phyloP scores from a whole-genome alignment of 257 asterid species.

The Ocimum tenuiflorum region DNA sequence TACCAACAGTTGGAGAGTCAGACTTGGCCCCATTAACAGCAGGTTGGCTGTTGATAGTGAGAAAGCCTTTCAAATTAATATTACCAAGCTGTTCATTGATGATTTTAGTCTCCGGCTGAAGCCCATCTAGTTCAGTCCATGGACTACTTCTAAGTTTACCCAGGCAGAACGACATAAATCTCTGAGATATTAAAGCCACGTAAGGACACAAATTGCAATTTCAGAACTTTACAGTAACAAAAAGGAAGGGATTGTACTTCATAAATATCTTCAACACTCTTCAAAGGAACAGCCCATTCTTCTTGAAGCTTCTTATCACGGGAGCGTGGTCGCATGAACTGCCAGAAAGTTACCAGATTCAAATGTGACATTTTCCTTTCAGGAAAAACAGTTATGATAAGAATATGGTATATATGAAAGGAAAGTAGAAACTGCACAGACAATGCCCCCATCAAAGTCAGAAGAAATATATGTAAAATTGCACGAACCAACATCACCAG shows the following conservation, averaged over 20 bases:
- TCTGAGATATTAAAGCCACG: conserved; percentile 36
- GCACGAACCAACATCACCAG: conserved; percentile 7
- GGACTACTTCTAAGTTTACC: conserved; percentile 83
- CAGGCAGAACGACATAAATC: conserved; percentile 64
- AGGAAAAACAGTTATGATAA: background rate
- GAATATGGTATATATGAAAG: background rate
- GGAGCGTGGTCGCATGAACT: conserved; percentile 91
- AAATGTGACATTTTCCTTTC: background rate
- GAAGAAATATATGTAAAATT: background rate
- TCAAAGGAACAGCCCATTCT: conserved; percentile 86
- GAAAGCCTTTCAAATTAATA: conserved; percentile 70
- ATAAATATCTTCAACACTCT: conserved; percentile 55
- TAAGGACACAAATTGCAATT: conserved; percentile 20
- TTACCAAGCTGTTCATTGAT: conserved; percentile 65
- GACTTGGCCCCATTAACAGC: conserved; percentile 82
- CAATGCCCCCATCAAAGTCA: background rate
- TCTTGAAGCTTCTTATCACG: conserved; percentile 80
- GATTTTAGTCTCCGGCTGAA: conserved; percentile 86
- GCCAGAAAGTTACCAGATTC: conserved; percentile 27
- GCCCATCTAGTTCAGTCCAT: conserved; percentile 92
- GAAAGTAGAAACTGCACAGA: background rate
- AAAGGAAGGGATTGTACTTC: conserved; percentile 43
- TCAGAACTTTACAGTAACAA: conserved; percentile 1
- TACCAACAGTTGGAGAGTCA: conserved; percentile 78
- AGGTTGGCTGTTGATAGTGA: conserved; percentile 95